Conservation (phyloP, 2,329 filamentous ascomycete genomes). For the Lasiodiplodia theobromae region DNA sequence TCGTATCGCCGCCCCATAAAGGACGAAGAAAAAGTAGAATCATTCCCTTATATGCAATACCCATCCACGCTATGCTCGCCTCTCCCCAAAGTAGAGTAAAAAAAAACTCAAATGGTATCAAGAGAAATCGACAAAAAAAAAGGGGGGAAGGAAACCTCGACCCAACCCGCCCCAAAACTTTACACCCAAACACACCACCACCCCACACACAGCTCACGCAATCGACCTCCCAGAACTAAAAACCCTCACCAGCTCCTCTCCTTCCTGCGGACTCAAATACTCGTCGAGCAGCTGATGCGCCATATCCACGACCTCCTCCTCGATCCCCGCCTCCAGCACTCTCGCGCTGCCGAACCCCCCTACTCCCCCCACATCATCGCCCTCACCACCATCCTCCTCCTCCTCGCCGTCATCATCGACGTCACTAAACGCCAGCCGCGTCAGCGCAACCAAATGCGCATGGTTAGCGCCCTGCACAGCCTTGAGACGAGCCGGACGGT, state of each 20-base stretch:
- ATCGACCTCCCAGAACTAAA: slow-evolving; percentile 42
- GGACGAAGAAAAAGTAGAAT: too few species aligned
- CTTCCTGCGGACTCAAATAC: slow-evolving; percentile 80
- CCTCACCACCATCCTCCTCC: not conserved
- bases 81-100: too few species aligned
- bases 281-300: slow-evolving; percentile 84
- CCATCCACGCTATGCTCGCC: too few species aligned
- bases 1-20: too few species aligned
- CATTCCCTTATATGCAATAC: too few species aligned
- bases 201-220: not conserved
- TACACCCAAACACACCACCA: too few species aligned
- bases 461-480: slow-evolving; percentile 76
- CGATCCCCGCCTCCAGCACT: slow-evolving; percentile 78
- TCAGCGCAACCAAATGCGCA: slow-evolving; percentile 81
- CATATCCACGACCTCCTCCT: slow-evolving; percentile 78
- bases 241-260: slow-evolving; percentile 63
- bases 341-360: slow-evolving; percentile 55
- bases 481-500: slow-evolving; percentile 75
- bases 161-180: too few species aligned
- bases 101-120: too few species aligned
- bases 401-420: not conserved
- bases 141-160: too few species aligned
- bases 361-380: too few species aligned
- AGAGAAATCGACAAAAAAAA: too few species aligned
- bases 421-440: slow-evolving; percentile 84